Evolutionary conservation across 768 basidiomycete species (phyloP).

Genomic region (Phanerochaete sordida): DNA sequence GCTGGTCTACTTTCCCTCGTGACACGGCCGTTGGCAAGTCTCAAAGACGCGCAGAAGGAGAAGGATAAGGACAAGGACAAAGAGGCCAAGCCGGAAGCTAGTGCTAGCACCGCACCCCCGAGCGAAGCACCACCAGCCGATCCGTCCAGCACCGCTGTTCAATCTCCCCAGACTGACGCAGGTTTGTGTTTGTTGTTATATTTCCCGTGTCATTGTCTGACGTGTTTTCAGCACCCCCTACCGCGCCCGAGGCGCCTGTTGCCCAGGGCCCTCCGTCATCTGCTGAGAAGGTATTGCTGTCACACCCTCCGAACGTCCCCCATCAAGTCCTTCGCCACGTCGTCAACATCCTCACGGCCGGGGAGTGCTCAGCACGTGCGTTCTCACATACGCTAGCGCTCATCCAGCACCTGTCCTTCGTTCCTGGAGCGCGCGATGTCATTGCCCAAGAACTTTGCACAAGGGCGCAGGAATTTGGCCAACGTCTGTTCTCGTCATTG

Average conservation of each 20-base stretch:
- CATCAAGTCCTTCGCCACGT: conserved; percentile 82
- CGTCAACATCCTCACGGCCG: conserved; percentile 95
- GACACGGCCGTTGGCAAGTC: conserved; percentile 72
- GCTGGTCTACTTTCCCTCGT: conserved; percentile 85
- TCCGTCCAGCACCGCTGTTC: background rate
- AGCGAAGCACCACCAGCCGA: background rate
- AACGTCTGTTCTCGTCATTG: conserved; percentile 69
- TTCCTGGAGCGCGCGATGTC: conserved; percentile 85
- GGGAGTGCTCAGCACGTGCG: conserved; percentile 94
- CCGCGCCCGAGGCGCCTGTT: background rate
- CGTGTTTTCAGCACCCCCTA: background rate
- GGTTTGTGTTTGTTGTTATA: background rate
- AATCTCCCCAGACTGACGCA: background rate
- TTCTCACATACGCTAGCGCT: conserved; percentile 91
- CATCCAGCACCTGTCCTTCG: conserved; percentile 88
- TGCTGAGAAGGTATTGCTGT: conserved; percentile 47
- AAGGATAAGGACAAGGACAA: conserved; percentile 22
- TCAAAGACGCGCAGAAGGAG: conserved; percentile 46
- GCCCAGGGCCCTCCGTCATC: conserved; percentile 14
- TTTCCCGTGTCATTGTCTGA: background rate
- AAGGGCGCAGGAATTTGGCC: conserved; percentile 87
- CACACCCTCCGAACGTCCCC: conserved; percentile 82
- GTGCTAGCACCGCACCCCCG: background rate
- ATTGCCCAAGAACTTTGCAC: conserved; percentile 84
- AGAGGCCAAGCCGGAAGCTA: background rate